These are phyloP conservation scores for Euryodendron excelsum DNA, from an alignment of 148 eudicot species.

Conservation along the genomic window DNA sequence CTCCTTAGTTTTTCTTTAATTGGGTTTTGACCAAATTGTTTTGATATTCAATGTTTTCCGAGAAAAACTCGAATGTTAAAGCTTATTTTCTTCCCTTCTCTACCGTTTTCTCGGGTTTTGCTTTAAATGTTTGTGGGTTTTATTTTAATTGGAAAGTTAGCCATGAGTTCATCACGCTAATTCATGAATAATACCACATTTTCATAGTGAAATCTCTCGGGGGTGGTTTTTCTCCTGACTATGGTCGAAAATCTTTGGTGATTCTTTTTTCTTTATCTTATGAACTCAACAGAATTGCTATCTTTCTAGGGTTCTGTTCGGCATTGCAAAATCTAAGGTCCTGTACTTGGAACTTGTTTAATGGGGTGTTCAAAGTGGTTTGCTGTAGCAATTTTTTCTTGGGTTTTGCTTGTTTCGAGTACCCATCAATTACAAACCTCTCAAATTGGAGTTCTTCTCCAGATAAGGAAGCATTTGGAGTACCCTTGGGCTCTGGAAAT, in stretches of 20 bases:
- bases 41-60: background rate
- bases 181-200: no score
- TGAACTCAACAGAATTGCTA: background rate
- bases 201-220: background rate
- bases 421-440: slow-evolving; percentile 46
- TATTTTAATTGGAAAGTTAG: background rate
- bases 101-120: background rate
- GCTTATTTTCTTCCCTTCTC: background rate
- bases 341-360: slow-evolving; percentile 5
- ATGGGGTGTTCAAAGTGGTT: slow-evolving; percentile 35
- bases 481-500: slow-evolving; percentile 38
- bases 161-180: no score
- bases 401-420: slow-evolving; percentile 31
- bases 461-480: slow-evolving; percentile 63
- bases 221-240: background rate
- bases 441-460: slow-evolving; percentile 52
- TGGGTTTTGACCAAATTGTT: slow-evolving; percentile 9
- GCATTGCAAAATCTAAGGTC: background rate
- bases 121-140: background rate
- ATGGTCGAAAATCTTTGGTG: no score
- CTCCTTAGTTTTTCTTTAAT: slow-evolving; percentile 1
- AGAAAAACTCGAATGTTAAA: background rate
- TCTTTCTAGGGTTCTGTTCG: slow-evolving; percentile 19
- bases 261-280: background rate
- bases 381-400: slow-evolving; percentile 25